A percentile compares a stretch with the other conserved stretches of the same genome.
Evolutionary conservation across 495 filamentous ascomycete genomes (phyloP).

Genomic region (Penicillium longicatenatum): DNA sequence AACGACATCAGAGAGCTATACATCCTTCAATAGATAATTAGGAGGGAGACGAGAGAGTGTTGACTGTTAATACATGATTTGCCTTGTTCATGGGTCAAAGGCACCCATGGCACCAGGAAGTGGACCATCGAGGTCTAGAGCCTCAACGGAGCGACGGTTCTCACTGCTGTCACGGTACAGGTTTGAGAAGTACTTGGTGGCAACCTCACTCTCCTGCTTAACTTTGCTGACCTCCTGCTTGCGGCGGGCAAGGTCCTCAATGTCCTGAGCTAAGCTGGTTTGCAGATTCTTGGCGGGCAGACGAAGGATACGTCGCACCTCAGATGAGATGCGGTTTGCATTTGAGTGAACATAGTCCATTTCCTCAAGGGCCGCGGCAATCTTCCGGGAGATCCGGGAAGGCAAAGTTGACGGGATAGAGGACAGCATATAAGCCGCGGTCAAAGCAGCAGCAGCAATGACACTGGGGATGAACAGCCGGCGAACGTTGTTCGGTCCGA

Average conservation of each 20-base stretch:
- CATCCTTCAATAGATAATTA: slow-evolving; percentile 9
- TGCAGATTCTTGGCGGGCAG: slow-evolving; percentile 81
- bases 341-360: slow-evolving; percentile 95
- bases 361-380: slow-evolving; percentile 70
- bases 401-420: slow-evolving; percentile 89
- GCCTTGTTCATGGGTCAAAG: slow-evolving; percentile 21
- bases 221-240: slow-evolving; percentile 79
- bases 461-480: slow-evolving; percentile 80
- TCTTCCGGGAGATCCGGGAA: slow-evolving; percentile 80
- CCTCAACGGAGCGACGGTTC: slow-evolving; percentile 70
- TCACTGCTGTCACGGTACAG: slow-evolving; percentile 74
- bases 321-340: slow-evolving; percentile 74
- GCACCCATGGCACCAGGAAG: slow-evolving; percentile 44
- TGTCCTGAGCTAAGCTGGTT: slow-evolving; percentile 73
- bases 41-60: slow-evolving; percentile 1
- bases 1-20: slow-evolving; percentile 13
- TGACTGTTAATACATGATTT: slow-evolving; percentile 23
- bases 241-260: slow-evolving; percentile 76
- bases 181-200: slow-evolving; percentile 84
- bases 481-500: slow-evolving; percentile 83
- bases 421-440: slow-evolving; percentile 74
- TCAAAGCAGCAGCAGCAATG: slow-evolving; percentile 68
- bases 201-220: slow-evolving; percentile 71
- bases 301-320: slow-evolving; percentile 83
- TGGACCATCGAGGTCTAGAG: slow-evolving; percentile 75